A percentile compares a stretch with the other conserved stretches of the same genome.
Evolutionary conservation across 2,329 filamentous ascomycete species (phyloP).

Genomic region (Fusarium scirpi): DNA sequence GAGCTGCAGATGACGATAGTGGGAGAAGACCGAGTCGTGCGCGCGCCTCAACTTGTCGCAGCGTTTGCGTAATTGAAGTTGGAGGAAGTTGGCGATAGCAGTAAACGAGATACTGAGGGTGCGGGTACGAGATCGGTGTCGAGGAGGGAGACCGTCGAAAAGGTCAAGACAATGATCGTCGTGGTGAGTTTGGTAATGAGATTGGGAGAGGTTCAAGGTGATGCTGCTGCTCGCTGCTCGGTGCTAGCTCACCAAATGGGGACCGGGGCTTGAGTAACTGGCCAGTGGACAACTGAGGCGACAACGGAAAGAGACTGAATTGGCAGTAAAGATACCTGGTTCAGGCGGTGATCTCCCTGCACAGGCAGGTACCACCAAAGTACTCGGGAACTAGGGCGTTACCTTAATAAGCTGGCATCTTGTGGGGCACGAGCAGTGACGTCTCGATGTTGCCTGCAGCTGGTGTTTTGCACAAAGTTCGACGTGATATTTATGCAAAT

Average conservation of each 20-base stretch:
- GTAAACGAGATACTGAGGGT: background rate
- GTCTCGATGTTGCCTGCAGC: constrained; percentile 53
- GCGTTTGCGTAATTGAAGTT: constrained; percentile 21
- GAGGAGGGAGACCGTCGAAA: background rate
- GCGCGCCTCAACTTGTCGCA: constrained; percentile 45
- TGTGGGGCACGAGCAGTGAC: constrained; percentile 49
- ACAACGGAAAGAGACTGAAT: constrained; percentile 19
- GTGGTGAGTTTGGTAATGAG: constrained; percentile 23
- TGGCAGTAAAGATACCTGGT: constrained; percentile 38
- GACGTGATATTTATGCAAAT: constrained; percentile 16
- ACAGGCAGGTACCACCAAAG: constrained; percentile 42
- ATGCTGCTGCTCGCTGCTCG: constrained; percentile 39
- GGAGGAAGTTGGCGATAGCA: constrained; percentile 18
- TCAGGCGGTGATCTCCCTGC: background rate
- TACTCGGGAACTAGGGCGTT: constrained; percentile 4
- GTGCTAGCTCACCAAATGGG: constrained; percentile 41
- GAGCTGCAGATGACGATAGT: constrained; percentile 36
- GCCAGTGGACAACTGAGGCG: constrained; percentile 37
- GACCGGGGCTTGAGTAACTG: constrained; percentile 40
- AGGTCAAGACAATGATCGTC: constrained; percentile 14
- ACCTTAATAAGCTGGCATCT: constrained; percentile 33
- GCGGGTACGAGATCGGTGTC: constrained; percentile 15
- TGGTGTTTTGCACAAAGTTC: constrained; percentile 21
- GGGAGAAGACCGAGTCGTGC: constrained; percentile 41
- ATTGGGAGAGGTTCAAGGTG: constrained; percentile 33